phyloP scores from a whole-genome alignment of 2,329 filamentous ascomycete species.

The Shiraia sp. region DNA sequence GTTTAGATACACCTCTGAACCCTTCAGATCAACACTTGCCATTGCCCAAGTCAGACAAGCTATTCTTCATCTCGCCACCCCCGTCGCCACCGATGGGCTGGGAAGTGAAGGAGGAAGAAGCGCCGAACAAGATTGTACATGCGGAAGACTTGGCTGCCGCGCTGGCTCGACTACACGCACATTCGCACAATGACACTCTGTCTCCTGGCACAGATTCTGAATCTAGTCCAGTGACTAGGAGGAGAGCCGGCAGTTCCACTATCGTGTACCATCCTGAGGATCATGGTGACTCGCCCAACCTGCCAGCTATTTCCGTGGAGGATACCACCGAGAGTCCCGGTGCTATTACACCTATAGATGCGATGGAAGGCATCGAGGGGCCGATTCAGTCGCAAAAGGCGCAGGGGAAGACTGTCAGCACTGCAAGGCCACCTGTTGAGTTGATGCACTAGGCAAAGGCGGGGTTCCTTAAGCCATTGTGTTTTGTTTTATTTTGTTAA shows the following conservation, averaged over 20 bases:
- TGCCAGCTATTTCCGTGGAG: slow-evolving; percentile 67
- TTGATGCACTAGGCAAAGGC: slow-evolving; percentile 34
- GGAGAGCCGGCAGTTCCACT: slow-evolving; percentile 58
- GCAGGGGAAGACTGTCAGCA: slow-evolving; percentile 38
- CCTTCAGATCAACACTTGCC: slow-evolving; percentile 45
- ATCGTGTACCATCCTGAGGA: slow-evolving; percentile 66
- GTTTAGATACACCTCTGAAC: slow-evolving; percentile 44
- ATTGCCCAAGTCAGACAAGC: slow-evolving; percentile 60
- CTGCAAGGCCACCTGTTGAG: slow-evolving; percentile 46
- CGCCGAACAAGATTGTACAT: slow-evolving; percentile 68
- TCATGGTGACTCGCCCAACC: slow-evolving; percentile 61
- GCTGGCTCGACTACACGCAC: slow-evolving; percentile 56
- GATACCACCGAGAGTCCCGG: slow-evolving; percentile 58
- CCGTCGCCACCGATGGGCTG: slow-evolving; percentile 67
- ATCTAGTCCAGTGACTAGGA: slow-evolving; percentile 22
- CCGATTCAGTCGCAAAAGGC: slow-evolving; percentile 40
- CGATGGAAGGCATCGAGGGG: slow-evolving; percentile 41
- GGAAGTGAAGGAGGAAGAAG: slow-evolving; percentile 65
- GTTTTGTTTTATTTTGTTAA: slow-evolving; percentile 16
- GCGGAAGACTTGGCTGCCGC: slow-evolving; percentile 64
- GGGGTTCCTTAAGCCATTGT: slow-evolving; percentile 1
- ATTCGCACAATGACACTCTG: slow-evolving; percentile 24
- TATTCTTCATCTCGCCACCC: slow-evolving; percentile 69
- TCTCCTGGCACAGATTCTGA: slow-evolving; percentile 30
- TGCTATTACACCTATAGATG: slow-evolving; percentile 55